phyloP scores from a whole-genome alignment of 2,329 filamentous ascomycete genomes.

The Verticillium dahliae region DNA sequence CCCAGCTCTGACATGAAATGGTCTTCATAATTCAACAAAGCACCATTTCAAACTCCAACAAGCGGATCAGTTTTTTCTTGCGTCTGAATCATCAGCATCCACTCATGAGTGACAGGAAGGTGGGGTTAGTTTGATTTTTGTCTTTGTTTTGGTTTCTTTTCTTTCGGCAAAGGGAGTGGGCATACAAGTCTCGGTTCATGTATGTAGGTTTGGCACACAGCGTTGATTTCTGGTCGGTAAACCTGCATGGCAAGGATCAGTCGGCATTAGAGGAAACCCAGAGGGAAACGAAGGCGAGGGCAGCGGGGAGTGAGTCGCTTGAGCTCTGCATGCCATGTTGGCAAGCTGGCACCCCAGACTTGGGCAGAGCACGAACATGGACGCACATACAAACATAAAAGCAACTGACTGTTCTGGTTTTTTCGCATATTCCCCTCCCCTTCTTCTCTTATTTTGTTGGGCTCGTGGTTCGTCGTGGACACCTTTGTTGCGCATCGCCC shows the following conservation, averaged over 20 bases:
- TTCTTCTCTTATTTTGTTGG: background rate
- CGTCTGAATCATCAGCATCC: slow-evolving; percentile 5
- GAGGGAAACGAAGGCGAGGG: background rate
- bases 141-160: too few relatives aligned
- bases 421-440: background rate
- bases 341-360: background rate
- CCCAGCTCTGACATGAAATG: slow-evolving; percentile 14
- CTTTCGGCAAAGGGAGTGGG: background rate
- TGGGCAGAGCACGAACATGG: background rate
- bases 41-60: background rate
- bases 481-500: background rate
- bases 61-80: slow-evolving; percentile 1
- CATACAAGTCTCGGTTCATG: background rate
- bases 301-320: background rate
- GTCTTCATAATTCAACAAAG: background rate
- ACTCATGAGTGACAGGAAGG: background rate
- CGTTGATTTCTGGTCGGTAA: background rate
- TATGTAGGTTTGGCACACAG: background rate
- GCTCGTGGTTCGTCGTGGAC: background rate
- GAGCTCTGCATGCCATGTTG: background rate
- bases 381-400: background rate
- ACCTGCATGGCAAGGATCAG: background rate
- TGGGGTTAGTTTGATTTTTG: too few relatives aligned
- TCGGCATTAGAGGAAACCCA: background rate
- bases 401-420: slow-evolving; percentile 1